Evolutionary conservation across 352 stramenopile species (phyloP), one percentile per base, ranked within the genome.

Genomic region (Pythium plurisporium): DNA sequence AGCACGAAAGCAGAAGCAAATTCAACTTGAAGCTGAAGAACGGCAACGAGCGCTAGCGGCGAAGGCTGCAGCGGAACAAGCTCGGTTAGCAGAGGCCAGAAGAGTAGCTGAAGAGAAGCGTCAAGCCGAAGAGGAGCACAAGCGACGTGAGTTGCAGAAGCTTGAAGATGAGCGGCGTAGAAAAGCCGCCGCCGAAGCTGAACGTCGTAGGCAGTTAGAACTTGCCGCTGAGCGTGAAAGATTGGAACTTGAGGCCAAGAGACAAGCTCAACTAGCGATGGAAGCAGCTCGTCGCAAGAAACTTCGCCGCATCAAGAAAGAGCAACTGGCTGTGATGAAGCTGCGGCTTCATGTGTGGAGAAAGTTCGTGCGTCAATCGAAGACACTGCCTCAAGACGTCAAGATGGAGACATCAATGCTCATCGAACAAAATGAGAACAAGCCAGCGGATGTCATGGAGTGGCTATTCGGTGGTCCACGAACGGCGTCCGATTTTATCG

Each of bases 311-410:
- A 60, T 69, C 20, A 25, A 72, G 38, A 83, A 89, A 62, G 72
- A 87, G 43, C 70, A 57, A 5, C 63, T 78, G 8, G 79, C 79
- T 7, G 42, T 87, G 2, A 34, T 90, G 23, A 74, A 79, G 43
- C 53, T 93, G 19, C 77, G 61, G 31, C 74, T 93, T 19, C 69
- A 77, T 17, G 36, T 71, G 30, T 93, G 83, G 83, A 79, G 68
- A 40, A 86, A 81, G 36, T 91, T 87, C 62, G 66, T 76, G n/a
- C 55, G 62, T n/a, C 56, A 54, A 9, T 81, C 76, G 22, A 81
- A 81, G 44, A 55, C 72, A 17, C 49, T 70, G 20, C 61, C 69
- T 43, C 62, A 65, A 0, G 72, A 70, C 27, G 59, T 87, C 29
- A 63, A 63, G 20, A 66, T 89, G 36, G 64, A 77, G 45, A 56